Conservation (phyloP, 352 stramenopile species). For the Phytophthora sp. region DNA sequence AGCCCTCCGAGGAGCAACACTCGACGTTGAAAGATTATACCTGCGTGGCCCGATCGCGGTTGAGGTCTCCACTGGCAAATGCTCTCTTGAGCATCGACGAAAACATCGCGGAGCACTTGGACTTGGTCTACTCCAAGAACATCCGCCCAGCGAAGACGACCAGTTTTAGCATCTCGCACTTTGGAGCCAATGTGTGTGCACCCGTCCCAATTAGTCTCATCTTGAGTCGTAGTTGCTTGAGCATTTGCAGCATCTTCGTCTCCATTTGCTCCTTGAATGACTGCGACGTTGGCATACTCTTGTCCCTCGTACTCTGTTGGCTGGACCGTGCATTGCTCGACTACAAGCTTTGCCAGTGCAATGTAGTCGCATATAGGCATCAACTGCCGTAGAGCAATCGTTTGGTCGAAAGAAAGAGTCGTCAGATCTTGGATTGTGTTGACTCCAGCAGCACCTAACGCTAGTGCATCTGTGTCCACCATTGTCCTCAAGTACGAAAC, state of each 20-base stretch:
- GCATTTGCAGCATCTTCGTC: conserved; percentile 13
- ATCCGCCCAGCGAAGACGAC: conserved; percentile 57
- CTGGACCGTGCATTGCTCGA: conserved; percentile 57
- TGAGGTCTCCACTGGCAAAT: conserved; percentile 73
- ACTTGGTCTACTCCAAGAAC: conserved; percentile 73
- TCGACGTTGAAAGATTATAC: conserved; percentile 77
- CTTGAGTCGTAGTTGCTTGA: conserved; percentile 13
- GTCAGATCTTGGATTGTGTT: conserved; percentile 85
- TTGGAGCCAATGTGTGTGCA: conserved; percentile 58
- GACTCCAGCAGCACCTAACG: conserved; percentile 68
- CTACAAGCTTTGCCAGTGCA: conserved; percentile 59
- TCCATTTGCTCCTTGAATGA: conserved; percentile 39
- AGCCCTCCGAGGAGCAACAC: conserved; percentile 81
- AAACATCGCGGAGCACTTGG: conserved; percentile 64
- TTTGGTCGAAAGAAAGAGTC: conserved; percentile 51
- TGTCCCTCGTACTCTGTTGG: conserved; percentile 53
- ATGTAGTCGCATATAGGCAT: conserved; percentile 83
- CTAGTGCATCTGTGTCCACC: conserved; percentile 46
- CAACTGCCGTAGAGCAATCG: conserved; percentile 48
- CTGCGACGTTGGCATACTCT: conserved; percentile 43
- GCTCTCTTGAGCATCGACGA: conserved; percentile 64
- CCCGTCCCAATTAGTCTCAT: conserved; percentile 57
- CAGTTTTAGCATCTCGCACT: conserved; percentile 45
- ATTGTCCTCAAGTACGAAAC: conserved; percentile 63
- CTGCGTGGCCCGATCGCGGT: conserved; percentile 64